Percentiles rank a stretch among this genome's conserved stretches.
These are phyloP conservation scores for Dichomitus squalens DNA, from an alignment of 1,284 basidiomycete genomes.

Conservation along the genomic window DNA sequence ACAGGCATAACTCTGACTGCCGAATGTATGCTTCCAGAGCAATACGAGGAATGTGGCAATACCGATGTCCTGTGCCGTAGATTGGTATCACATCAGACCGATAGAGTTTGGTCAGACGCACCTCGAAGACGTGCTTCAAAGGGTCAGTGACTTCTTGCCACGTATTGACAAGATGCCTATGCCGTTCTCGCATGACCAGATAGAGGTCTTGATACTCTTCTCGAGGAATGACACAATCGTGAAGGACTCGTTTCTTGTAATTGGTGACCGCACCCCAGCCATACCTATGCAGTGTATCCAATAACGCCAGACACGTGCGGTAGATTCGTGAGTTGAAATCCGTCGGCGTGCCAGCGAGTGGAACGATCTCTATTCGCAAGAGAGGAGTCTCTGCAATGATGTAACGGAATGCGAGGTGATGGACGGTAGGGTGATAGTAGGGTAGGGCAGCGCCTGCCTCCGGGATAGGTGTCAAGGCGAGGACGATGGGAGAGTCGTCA, in stretches of 20 bases:
- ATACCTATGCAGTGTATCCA: constrained; percentile 85
- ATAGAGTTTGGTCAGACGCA: constrained; percentile 28
- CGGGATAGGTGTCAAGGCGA: constrained; percentile 68
- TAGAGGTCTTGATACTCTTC: constrained; percentile 91
- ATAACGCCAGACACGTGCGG: constrained; percentile 78
- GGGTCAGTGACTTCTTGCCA: constrained; percentile 87
- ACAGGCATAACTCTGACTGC: constrained; percentile 13
- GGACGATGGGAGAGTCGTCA: constrained; percentile 38
- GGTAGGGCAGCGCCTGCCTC: constrained; percentile 52
- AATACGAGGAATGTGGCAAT: constrained; percentile 93
- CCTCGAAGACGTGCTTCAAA: constrained; percentile 86
- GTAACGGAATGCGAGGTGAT: constrained; percentile 75
- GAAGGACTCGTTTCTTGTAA: constrained; percentile 86
- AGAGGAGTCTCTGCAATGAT: constrained; percentile 22
- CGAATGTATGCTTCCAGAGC: constrained; percentile 81
- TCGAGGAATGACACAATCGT: constrained; percentile 80
- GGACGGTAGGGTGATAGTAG: constrained; percentile 80
- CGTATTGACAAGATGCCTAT: constrained; percentile 72
- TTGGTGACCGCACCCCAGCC: constrained; percentile 80
- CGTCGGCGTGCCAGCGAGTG: constrained; percentile 50
- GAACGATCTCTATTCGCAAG: constrained; percentile 58
- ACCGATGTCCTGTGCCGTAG: constrained; percentile 71
- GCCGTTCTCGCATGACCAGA: constrained; percentile 79
- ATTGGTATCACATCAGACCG: neutral
- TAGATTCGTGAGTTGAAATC: constrained; percentile 69